These are phyloP conservation scores for Aspergillus hancockii DNA, from an alignment of 495 filamentous ascomycete genomes.

Conservation along the genomic window DNA sequence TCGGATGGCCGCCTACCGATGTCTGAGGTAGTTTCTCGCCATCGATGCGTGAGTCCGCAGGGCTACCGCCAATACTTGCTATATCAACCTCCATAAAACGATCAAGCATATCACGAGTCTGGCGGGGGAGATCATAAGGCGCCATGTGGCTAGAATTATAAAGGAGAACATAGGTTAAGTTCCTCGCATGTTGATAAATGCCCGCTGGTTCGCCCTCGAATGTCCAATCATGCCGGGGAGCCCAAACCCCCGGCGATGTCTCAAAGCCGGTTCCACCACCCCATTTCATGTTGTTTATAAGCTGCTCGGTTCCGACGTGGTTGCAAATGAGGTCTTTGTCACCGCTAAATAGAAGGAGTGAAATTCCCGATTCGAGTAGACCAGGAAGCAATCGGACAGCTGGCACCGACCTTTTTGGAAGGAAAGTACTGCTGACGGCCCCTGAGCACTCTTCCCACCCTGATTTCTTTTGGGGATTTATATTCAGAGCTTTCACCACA, in stretches of 20 bases:
- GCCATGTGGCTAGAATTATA: constrained; percentile 98
- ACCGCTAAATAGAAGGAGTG: constrained; percentile 86
- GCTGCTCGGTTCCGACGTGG: constrained; percentile 87
- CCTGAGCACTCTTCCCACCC: constrained; percentile 93
- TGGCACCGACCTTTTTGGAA: constrained; percentile 65
- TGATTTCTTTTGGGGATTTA: constrained; percentile 75
- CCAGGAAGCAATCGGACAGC: constrained; percentile 74
- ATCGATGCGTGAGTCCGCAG: constrained; percentile 83
- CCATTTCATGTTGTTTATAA: constrained; percentile 92
- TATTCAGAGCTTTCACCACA: constrained; percentile 76
- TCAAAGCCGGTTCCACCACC: constrained; percentile 90
- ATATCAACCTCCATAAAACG: constrained; percentile 95
- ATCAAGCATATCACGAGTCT: constrained; percentile 94
- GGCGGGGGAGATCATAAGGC: constrained; percentile 85
- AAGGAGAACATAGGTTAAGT: constrained; percentile 92
- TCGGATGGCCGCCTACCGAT: constrained; percentile 84
- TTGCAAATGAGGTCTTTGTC: constrained; percentile 96
- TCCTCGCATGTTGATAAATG: constrained; percentile 90
- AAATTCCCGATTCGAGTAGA: constrained; percentile 68
- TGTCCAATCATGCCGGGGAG: constrained; percentile 87
- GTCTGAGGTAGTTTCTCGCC: constrained; percentile 83
- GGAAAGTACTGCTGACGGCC: constrained; percentile 70
- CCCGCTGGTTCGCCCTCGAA: constrained; percentile 91
- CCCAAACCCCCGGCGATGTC: constrained; percentile 84
- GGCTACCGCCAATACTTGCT: constrained; percentile 80